Evolutionary conservation across 108 stramenopile genomes (phyloP), one percentile per base, ranked within the genome.

Genomic region (Chaetoceros muelleri): DNA sequence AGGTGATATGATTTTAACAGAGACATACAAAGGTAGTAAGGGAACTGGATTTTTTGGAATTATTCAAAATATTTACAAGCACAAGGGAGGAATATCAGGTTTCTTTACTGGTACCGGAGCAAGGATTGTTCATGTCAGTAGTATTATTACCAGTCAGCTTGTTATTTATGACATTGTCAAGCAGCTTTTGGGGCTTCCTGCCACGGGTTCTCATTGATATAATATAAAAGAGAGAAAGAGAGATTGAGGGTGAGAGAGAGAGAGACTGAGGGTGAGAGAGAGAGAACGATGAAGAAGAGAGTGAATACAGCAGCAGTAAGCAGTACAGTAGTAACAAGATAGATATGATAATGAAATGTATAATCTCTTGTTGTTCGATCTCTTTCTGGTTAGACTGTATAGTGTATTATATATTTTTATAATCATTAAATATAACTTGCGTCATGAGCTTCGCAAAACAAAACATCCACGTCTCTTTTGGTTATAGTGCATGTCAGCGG

Each of bases 81-180:
- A 40, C 44, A 65, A 72, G 25, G 72, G 75, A 45, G 79, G 75
- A 30, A 23, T 73, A 20, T 31, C 64, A 27, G 84, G 60, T 18
- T 93, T 92, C 75, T 92, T 85, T 48, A 68, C 74, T n/a, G 89
- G 90, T 17, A 68, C 81, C 23, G 52, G 71, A 28, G 92, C 96
- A 18, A 71, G 96, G 8, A 67, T 97, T 53, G 69, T 93, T 5
- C 96, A 97, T 67, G 96, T 97, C 0, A 84, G 85, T 1, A 64
- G 76, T 53, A 95, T 97, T 59, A 94, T 97, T 50, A 95, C 93
- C 2, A 71, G 70, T 24, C 96, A 97, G 70, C 70, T 97, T 27
- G 83, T 97, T 27, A 82, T 97, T 26, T 97, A 97, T 71, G 94
- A 97, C 58, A 50, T 90, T 5, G 83, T 95, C 31, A 97, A 97